Percentiles rank a stretch among this genome's conserved stretches.
Evolutionary conservation across 306 rosid species (phyloP).

Genomic region (Rubus idaeus): DNA sequence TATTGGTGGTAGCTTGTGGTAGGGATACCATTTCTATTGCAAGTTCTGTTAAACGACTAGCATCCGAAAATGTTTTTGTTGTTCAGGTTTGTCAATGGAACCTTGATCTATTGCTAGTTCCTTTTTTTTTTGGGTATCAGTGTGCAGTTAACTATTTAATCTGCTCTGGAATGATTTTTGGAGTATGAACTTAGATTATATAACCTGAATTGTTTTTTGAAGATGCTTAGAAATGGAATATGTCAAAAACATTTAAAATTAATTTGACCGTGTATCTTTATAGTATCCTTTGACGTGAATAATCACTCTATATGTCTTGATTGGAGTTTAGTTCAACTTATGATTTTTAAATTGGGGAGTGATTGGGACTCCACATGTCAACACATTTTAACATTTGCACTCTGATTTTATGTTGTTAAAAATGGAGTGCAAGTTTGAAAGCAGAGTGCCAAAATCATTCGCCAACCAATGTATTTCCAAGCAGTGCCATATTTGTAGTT

Average conservation of each 20-base stretch:
- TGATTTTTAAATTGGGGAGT: background rate
- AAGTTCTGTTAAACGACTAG: constrained; percentile 74
- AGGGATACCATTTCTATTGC: constrained; percentile 83
- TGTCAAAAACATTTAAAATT: background rate
- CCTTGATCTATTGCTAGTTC: background rate
- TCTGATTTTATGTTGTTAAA: background rate
- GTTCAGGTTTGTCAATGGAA: constrained; percentile 62
- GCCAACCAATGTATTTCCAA: background rate
- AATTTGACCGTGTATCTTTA: background rate
- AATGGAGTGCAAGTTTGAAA: background rate
- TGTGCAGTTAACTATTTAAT: constrained; percentile 8
- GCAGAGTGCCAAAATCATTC: background rate
- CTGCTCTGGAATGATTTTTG: background rate
- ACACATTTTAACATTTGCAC: background rate
- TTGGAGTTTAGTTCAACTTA: background rate
- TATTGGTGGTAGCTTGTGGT: constrained; percentile 89
- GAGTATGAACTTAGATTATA: background rate
- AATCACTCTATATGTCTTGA: background rate
- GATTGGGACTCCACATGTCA: background rate
- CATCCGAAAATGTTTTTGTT: constrained; percentile 75
- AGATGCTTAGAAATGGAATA: background rate
- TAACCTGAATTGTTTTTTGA: background rate
- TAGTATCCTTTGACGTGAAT: background rate
- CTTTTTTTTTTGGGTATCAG: background rate
- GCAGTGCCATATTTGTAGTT: background rate